phyloP scores from a whole-genome alignment of 2,329 filamentous ascomycete genomes.

The Venturia carpophila region DNA sequence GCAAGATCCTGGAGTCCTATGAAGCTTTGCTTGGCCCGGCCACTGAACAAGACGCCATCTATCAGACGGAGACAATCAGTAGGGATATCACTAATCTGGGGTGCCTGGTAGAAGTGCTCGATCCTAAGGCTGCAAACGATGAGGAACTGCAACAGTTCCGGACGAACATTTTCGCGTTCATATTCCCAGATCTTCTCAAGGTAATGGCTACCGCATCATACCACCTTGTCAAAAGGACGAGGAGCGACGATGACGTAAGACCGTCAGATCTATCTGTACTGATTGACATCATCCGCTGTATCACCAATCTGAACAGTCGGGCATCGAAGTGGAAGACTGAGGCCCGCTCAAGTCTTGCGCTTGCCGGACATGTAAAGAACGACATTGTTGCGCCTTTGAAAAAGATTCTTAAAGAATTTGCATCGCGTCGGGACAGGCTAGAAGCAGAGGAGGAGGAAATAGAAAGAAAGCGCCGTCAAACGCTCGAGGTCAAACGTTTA shows the following conservation, averaged over 20 bases:
- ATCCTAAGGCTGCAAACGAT: neutral
- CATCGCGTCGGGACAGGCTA: neutral
- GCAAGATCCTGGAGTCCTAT: neutral
- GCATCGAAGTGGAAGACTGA: neutral
- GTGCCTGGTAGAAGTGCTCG: neutral
- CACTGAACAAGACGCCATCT: neutral
- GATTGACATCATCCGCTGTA: constrained; percentile 1
- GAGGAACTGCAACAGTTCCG: neutral
- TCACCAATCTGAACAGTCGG: neutral
- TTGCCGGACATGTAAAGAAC: constrained; percentile 3
- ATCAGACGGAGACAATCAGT: neutral
- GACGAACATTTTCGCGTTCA: constrained; percentile 1
- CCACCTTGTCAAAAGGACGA: neutral
- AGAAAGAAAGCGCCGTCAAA: neutral
- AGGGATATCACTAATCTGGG: neutral
- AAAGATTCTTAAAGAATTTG: constrained; percentile 5
- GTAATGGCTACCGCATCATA: neutral
- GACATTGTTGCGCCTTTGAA: constrained; percentile 14
- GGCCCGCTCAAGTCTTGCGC: neutral
- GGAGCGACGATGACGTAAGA: neutral
- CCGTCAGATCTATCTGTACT: neutral
- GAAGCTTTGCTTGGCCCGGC: neutral
- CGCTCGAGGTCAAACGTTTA: neutral
- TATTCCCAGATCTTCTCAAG: constrained; percentile 1
- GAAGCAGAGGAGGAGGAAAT: neutral